phyloP scores from a whole-genome alignment of 495 filamentous ascomycete species.

The Cercophora sp. region DNA sequence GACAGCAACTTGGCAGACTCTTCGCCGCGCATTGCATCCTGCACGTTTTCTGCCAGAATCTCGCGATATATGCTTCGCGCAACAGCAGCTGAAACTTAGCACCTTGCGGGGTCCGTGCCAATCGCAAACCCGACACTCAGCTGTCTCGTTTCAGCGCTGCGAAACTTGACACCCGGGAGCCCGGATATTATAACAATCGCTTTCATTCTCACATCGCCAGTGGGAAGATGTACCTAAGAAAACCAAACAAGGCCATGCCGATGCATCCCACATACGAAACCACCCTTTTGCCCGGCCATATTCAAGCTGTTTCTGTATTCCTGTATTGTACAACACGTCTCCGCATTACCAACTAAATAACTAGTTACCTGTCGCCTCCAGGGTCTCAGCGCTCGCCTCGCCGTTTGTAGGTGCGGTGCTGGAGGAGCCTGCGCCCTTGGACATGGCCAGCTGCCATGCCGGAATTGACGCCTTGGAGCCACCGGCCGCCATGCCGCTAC shows the following conservation, averaged over 20 bases:
- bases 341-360: too few species aligned
- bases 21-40: background rate
- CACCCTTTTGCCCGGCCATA: background rate
- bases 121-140: too few species aligned
- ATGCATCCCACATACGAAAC: background rate
- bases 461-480: conserved; percentile 67
- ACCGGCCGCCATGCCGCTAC: conserved; percentile 34
- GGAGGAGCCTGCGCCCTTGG: conserved; percentile 41
- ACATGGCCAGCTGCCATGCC: conserved; percentile 81
- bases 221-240: too few species aligned
- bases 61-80: background rate
- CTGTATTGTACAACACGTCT: conserved; percentile 6
- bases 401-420: too few species aligned
- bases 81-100: background rate
- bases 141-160: too few species aligned
- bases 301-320: background rate
- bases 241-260: background rate
- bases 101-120: too few species aligned
- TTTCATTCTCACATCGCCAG: background rate
- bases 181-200: background rate
- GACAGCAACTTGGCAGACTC: too few species aligned
- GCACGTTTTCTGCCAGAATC: background rate
- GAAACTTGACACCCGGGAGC: too few species aligned
- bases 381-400: too few species aligned
- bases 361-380: too few species aligned